Conservation (phyloP, 331 rosid genomes). For the Saraca asoca region DNA sequence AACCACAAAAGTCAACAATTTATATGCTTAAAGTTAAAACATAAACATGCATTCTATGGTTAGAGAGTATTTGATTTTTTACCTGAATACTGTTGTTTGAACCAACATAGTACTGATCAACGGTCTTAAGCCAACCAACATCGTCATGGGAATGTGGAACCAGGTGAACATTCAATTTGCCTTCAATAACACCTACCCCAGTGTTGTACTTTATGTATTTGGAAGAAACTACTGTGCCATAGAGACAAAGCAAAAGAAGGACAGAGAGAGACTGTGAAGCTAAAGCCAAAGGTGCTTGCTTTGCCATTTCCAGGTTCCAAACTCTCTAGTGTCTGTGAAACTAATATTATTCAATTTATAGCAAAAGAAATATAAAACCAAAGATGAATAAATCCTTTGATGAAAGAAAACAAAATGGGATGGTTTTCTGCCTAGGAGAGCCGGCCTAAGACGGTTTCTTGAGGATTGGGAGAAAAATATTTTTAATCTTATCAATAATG, state of each 20-base stretch:
- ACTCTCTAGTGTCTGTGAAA: neutral
- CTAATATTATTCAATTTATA: neutral
- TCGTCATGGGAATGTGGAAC: conserved; percentile 87
- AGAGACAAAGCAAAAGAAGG: conserved; percentile 38
- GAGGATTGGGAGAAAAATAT: too few species aligned
- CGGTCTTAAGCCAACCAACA: conserved; percentile 88
- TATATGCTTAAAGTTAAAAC: too few species aligned
- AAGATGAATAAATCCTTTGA: neutral
- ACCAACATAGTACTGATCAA: conserved; percentile 91
- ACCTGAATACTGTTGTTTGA: conserved; percentile 82
- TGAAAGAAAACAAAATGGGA: neutral
- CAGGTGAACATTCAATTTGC: conserved; percentile 80
- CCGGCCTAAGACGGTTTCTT: neutral
- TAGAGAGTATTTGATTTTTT: neutral
- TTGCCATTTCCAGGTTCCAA: conserved; percentile 36
- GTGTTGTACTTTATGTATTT: conserved; percentile 58
- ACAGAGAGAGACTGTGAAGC: conserved; percentile 14
- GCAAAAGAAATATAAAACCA: conserved; percentile 4
- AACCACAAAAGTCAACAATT: neutral
- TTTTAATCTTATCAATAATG: too few species aligned
- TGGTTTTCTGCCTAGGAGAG: neutral
- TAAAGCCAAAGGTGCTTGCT: neutral
- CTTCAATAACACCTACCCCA: conserved; percentile 48
- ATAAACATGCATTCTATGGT: neutral
- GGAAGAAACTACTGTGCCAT: conserved; percentile 38